Base-by-base conservation (phyloP, 192 early-diverging fungal genomes). In the Rhizophagus clarus region DNA sequence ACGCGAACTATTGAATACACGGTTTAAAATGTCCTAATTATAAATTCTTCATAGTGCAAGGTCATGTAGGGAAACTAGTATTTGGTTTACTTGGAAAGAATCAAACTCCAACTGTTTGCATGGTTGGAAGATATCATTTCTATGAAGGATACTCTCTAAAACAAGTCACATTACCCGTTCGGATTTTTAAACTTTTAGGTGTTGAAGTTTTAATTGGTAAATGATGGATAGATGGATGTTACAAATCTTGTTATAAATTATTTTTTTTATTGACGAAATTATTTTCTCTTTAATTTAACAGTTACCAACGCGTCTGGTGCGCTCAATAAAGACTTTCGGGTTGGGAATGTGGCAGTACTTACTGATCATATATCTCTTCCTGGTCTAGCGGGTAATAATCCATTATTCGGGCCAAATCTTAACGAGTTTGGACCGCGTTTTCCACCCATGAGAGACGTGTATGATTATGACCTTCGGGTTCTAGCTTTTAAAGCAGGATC, bases 231-330 rank as follows among this genome's bases (percentile, higher is more conserved):
- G 24, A 26, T 24, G 14, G 32, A 34, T 40, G 37, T 40, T 40
- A 40, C 37, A n/a, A n/a, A n/a, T n/a, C n/a, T n/a, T n/a, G n/a
- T n/a, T n/a, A n/a, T 7, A 7, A 40, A 7, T 40, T 40, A 40
- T 9, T 40, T 40, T 45, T 45, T 12, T 45, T 45, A 42, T 45
- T 45, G 1, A 45, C 2, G 42, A 45, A 45, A 45, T 12, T 45
- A 12, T 45, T 45, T 40, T 45, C 42, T 45, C 11, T 1, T 17
- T 8, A n/a, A n/a, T n/a, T n/a, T n/a, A 73, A 56, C 89, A 81
- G 91, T 97, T 40, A 97, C 96, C 37, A 95, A 95, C 81, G 96
- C 97, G 2, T 89, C 93, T n/a, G 95, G 95, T 68, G 91, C 92
- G 37, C 86, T 98, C 24, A 94, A 95, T 77, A 76, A 85, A 29